Evolutionary conservation across 129 eudicot genomes (phyloP).

Genomic region (Ambrosia trifida): DNA sequence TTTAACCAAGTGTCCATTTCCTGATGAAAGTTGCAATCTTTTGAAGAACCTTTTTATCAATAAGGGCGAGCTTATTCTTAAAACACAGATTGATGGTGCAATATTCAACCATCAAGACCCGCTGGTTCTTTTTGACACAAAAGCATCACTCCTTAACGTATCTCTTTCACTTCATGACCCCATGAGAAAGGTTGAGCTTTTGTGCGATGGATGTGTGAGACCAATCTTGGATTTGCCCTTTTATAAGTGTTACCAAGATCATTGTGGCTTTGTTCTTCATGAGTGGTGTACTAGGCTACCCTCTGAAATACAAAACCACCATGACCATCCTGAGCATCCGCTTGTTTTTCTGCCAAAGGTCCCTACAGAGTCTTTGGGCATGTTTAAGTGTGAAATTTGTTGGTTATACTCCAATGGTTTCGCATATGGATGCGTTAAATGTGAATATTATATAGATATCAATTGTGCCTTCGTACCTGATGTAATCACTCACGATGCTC

Average conservation of each 20-base stretch:
- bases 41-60: neutral
- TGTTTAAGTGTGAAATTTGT: neutral
- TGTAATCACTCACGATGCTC: constrained; percentile 18
- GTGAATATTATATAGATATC: constrained; percentile 6
- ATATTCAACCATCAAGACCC: constrained; percentile 3
- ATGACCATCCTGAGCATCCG: constrained; percentile 12
- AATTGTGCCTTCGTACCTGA: constrained; percentile 22
- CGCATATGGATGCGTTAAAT: neutral
- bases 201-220: constrained; percentile 5
- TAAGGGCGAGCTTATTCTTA: neutral
- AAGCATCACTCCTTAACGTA: neutral
- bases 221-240: neutral
- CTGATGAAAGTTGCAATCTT: neutral
- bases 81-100: neutral
- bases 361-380: no score
- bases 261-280: neutral
- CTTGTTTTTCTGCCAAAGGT: neutral
- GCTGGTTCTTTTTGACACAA: neutral
- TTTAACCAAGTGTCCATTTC: neutral
- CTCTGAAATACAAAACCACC: neutral
- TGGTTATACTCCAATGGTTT: neutral
- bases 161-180: neutral
- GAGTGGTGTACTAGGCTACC: constrained; percentile 11
- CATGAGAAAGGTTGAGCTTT: neutral
- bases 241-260: neutral